Evolutionary conservation across 169 alveolate species (phyloP), one percentile per base, ranked within the genome.

Genomic region (Babesia caballi): DNA sequence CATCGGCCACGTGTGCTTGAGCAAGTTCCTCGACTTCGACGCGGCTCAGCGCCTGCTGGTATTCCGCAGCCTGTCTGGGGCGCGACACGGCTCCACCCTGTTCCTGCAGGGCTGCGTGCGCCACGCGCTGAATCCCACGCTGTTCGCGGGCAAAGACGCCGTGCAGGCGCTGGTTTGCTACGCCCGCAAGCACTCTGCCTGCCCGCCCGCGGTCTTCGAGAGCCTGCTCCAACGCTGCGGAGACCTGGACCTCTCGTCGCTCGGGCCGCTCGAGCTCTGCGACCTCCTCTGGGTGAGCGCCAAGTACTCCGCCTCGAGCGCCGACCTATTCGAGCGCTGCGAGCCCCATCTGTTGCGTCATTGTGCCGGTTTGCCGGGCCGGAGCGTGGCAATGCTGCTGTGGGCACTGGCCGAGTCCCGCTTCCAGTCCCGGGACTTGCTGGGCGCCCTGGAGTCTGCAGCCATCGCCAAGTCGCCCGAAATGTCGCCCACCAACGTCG

Each of bases 271-370:
- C 9, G 70, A 68, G 27, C 23, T 78, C 9, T 56, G 66, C 44
- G 82, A 68, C 75, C 66, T 78, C 14, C 15, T 78, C 23, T 78
- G 87, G 87, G 71, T 53, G 15, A 63, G 83, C 17, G 17, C 36
- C 57, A 78, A 78, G 57, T 59, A 49, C 35, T 60, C 67, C 35
- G 30, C 53, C 59, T 25, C 19, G 41, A 46, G 56, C n/a, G 47
- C 23, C 25, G 61, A 65, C 19, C 12, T 66, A 11, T 57, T 78
- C 4, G 41, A 51, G 33, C 61, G 77, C 21, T 50, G 27, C 21
- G 63, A 52, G 36, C 57, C 35, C 8, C 38, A 35, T 17, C 44
- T 78, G 12, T 19, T 54, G 3, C 66, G 35, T 19, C 50, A 38
- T 25, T 36, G 72, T 41, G 36, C 19, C 14, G 40, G 42, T 6